These are phyloP conservation scores for Boletus pseudopeckii DNA, from an alignment of 768 basidiomycete species.

Conservation along the genomic window DNA sequence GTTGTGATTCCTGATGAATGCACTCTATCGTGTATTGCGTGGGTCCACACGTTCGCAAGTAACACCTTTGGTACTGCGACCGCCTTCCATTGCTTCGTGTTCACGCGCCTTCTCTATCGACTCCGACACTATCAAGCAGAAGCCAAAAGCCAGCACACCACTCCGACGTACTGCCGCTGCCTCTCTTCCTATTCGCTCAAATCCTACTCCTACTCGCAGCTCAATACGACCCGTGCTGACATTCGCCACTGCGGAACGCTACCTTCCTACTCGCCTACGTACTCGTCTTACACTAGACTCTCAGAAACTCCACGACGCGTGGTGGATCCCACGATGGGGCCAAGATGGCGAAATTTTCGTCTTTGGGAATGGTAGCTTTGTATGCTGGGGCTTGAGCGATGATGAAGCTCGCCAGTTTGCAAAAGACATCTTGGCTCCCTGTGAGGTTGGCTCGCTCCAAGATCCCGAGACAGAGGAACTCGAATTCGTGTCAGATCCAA, in stretches of 20 bases:
- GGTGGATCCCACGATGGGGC: constrained; percentile 77
- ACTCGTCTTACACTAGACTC: constrained; percentile 51
- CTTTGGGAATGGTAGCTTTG: constrained; percentile 84
- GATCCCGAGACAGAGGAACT: constrained; percentile 85
- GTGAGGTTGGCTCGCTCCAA: constrained; percentile 61
- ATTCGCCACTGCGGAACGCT: constrained; percentile 80
- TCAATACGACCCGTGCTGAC: constrained; percentile 77
- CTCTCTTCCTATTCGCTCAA: constrained; percentile 81
- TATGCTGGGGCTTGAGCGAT: constrained; percentile 86
- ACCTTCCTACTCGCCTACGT: constrained; percentile 63
- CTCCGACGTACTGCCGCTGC: constrained; percentile 80
- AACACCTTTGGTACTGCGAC: not conserved
- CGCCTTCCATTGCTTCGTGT: not conserved
- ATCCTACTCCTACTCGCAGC: constrained; percentile 81
- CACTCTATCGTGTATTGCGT: constrained; percentile 11
- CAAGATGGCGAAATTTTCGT: constrained; percentile 81
- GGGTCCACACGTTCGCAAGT: not conserved
- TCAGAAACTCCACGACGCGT: constrained; percentile 67
- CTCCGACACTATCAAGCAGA: constrained; percentile 44
- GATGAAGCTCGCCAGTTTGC: constrained; percentile 69
- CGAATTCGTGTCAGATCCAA: constrained; percentile 89
- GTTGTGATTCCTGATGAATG: constrained; percentile 15
- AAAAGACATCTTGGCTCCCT: constrained; percentile 53
- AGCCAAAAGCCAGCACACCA: constrained; percentile 80
- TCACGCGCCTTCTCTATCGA: constrained; percentile 17